Base-by-base conservation (phyloP, 495 filamentous ascomycete species). In the Lasiosphaeria miniovina region DNA sequence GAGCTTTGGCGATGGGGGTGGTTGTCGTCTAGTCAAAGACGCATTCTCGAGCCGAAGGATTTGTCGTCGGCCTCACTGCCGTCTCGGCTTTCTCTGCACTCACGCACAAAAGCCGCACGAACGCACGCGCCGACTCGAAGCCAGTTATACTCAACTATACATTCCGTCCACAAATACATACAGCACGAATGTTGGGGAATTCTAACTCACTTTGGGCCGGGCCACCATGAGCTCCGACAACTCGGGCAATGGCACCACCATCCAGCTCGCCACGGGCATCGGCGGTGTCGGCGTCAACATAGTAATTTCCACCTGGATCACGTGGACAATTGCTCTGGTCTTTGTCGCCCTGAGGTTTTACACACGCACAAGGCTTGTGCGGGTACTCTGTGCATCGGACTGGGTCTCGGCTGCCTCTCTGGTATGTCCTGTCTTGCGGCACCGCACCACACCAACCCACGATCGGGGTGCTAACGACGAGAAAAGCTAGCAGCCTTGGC, bases 331-430 rank as follows among this genome's bases (percentile, higher is more conserved):
- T 40, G 66, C 66, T 6, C 12, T 58, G n/a, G 35, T 67, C 11
- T 71, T 63, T 40, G 66, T 71, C 4, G 24, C 34, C 4, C 6
- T 65, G 50, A 41, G 68, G 15, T 54, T 68, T 34, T 71, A 53
- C 34, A 68, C 68, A 9, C 63, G 68, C 8, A 46, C 48, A 36
- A 60, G 49, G 48, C 61, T 69, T 41, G 60, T 66, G 1, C 60
- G 54, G 8, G 36, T 34, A 10, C 50, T 71, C 14, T 62, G 64
- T 14, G 4, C 41, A 3, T 17, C 62, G 11, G 68, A 71, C 36
- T 69, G 55, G 55, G 60, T 59, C 34, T 63, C 69, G 24, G 35
- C 51, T 6, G 14, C 62, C 6, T 57, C 68, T 11, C 40, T 65
- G 14, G 66, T 71, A 53, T 14, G 55, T 17, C 8, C 14, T 31